Evolutionary conservation across 768 basidiomycete species (phyloP).

Genomic region (Phaeolepiota aurea): DNA sequence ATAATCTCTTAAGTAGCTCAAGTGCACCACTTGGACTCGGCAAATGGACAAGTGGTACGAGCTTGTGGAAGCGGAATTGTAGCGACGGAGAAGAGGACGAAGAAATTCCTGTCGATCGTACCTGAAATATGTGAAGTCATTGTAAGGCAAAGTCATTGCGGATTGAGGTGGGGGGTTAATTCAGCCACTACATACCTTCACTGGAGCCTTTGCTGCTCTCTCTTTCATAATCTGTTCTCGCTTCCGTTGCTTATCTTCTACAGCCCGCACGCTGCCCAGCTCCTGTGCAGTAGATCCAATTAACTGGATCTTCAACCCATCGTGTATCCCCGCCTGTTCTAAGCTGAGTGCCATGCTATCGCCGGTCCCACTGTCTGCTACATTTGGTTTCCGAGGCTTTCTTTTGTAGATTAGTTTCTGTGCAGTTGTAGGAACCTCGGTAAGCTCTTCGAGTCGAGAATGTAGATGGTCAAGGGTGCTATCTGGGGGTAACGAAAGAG

Average conservation of each 20-base stretch:
- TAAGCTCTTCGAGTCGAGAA: slow-evolving; percentile 48
- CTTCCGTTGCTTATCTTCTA: slow-evolving; percentile 49
- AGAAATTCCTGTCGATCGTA: slow-evolving; percentile 45
- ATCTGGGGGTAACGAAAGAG: slow-evolving; percentile 39
- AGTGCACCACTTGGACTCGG: slow-evolving; percentile 53
- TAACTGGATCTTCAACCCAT: slow-evolving; percentile 63
- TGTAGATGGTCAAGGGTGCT: slow-evolving; percentile 46
- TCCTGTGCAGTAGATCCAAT: slow-evolving; percentile 59
- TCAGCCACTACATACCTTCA: slow-evolving; percentile 36
- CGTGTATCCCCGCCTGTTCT: slow-evolving; percentile 44
- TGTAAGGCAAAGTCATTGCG: neutral
- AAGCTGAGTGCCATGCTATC: slow-evolving; percentile 19
- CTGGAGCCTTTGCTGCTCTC: slow-evolving; percentile 45
- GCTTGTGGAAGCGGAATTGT: slow-evolving; percentile 54
- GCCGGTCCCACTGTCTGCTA: too few species aligned
- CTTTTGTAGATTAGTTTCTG: slow-evolving; percentile 75
- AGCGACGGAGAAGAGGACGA: slow-evolving; percentile 23
- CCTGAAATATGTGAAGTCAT: slow-evolving; percentile 20
- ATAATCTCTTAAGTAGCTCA: slow-evolving; percentile 44
- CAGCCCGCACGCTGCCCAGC: slow-evolving; percentile 41
- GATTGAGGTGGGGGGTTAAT: neutral
- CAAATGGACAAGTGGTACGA: slow-evolving; percentile 55
- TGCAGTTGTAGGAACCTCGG: slow-evolving; percentile 50
- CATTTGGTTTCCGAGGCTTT: slow-evolving; percentile 33
- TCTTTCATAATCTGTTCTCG: slow-evolving; percentile 52